Percentiles rank a stretch among this genome's conserved stretches.
Evolutionary conservation across 768 basidiomycete species (phyloP).

Genomic region (Naganishia randhawae): DNA sequence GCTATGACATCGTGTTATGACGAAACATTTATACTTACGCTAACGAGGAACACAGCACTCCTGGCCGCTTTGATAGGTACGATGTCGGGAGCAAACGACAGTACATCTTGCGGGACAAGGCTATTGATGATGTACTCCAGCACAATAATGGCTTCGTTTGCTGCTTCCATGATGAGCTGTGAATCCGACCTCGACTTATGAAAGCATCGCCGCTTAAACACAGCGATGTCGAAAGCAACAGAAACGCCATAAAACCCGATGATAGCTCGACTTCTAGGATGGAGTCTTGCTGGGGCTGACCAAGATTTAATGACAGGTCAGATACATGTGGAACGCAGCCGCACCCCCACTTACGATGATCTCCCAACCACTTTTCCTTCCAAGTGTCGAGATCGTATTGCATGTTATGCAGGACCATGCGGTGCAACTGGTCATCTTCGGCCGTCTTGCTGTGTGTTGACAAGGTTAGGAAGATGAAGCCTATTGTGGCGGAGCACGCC

Average conservation of each 20-base stretch:
- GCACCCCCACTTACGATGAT: conserved; percentile 3
- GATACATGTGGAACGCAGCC: neutral
- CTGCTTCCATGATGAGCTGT: conserved; percentile 12
- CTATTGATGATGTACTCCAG: conserved; percentile 30
- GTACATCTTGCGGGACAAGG: conserved; percentile 28
- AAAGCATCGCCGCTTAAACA: conserved; percentile 24
- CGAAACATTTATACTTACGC: conserved; percentile 5
- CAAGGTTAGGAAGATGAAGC: conserved; percentile 8
- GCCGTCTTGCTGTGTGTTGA: conserved; percentile 3
- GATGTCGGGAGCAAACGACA: conserved; percentile 28
- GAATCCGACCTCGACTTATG: neutral
- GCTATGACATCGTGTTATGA: neutral
- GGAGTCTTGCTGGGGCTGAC: conserved; percentile 21
- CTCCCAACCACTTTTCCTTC: conserved; percentile 29
- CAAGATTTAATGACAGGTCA: neutral
- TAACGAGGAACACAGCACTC: conserved; percentile 28
- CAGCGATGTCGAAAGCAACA: conserved; percentile 27
- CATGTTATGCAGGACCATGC: conserved; percentile 21
- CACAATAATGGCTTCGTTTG: conserved; percentile 21
- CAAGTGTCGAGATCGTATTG: conserved; percentile 17
- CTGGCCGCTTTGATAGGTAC: conserved; percentile 28
- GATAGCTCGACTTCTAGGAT: conserved; percentile 29
- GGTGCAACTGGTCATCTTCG: conserved; percentile 17
- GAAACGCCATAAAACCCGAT: conserved; percentile 26
- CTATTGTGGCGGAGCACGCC: conserved; percentile 17